Conservation (phyloP, 177 flowering plant genomes). For the Vitis hybrid region DNA sequence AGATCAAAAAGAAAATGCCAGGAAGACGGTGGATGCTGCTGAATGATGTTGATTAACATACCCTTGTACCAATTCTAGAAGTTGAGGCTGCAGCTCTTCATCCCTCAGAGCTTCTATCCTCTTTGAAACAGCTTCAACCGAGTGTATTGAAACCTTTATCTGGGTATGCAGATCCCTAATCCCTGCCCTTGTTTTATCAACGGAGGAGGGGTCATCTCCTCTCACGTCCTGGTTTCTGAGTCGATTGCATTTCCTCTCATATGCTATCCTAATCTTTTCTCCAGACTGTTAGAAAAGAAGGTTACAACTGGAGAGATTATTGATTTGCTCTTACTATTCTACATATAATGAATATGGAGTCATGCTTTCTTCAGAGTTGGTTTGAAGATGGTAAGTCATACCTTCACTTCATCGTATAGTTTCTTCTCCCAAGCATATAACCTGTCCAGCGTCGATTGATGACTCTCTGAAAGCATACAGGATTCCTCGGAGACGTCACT, state of each 20-base stretch:
- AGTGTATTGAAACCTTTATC: conserved; percentile 86
- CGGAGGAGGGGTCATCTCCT: conserved; percentile 64
- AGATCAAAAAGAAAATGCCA: not conserved
- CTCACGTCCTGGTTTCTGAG: conserved; percentile 77
- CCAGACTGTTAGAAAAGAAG: conserved; percentile 58
- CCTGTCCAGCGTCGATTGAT: conserved; percentile 85
- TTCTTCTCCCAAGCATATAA: conserved; percentile 97
- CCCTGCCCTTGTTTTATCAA: conserved; percentile 75
- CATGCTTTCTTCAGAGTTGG: not conserved
- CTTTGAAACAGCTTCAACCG: conserved; percentile 81
- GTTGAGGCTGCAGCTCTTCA: conserved; percentile 93
- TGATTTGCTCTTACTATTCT: not conserved
- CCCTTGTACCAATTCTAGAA: conserved; percentile 87
- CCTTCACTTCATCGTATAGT: conserved; percentile 93
- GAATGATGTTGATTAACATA: conserved; percentile 25
- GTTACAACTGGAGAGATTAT: not conserved
- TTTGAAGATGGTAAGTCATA: conserved; percentile 20
- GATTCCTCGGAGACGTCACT: conserved; percentile 74
- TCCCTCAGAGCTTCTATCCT: conserved; percentile 87
- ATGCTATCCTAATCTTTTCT: conserved; percentile 73
- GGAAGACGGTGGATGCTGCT: too few relatives aligned
- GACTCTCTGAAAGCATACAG: conserved; percentile 65
- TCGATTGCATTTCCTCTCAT: conserved; percentile 81
- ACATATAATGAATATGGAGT: not conserved
- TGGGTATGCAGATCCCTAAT: conserved; percentile 85